phyloP scores from a whole-genome alignment of 164 flowering plant species.

The Tetrastigma voinierianum region DNA sequence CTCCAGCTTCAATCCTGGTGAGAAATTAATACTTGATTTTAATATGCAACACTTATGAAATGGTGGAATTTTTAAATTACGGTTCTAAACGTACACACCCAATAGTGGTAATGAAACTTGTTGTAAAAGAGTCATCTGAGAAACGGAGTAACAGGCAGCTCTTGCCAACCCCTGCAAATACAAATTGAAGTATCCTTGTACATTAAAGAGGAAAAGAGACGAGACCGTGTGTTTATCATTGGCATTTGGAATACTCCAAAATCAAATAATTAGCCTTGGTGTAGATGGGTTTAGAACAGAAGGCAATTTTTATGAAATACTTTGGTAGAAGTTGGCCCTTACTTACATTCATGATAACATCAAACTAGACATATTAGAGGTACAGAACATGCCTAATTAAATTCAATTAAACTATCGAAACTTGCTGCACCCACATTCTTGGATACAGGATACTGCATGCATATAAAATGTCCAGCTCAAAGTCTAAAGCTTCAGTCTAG shows the following conservation, averaged over 20 bases:
- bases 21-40: slow-evolving; percentile 17
- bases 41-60: not conserved
- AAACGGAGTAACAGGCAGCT: slow-evolving; percentile 63
- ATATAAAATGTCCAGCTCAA: too few relatives aligned
- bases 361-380: too few relatives aligned
- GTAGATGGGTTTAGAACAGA: too few relatives aligned
- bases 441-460: too few relatives aligned
- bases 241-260: not conserved
- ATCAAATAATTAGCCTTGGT: too few relatives aligned
- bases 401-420: too few relatives aligned
- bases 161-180: slow-evolving; percentile 59
- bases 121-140: slow-evolving; percentile 64
- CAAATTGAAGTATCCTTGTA: not conserved
- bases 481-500: too few relatives aligned
- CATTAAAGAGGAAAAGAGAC: not conserved
- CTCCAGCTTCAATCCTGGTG: slow-evolving; percentile 58
- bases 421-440: too few relatives aligned
- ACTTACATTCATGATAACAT: too few relatives aligned
- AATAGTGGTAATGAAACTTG: slow-evolving; percentile 63
- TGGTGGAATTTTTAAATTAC: not conserved
- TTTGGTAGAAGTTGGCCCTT: too few relatives aligned
- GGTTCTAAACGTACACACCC: slow-evolving; percentile 35
- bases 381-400: too few relatives aligned
- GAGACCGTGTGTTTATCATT: not conserved
- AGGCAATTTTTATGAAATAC: too few relatives aligned